phyloP scores from a whole-genome alignment of 768 basidiomycete genomes.

The Russula sp. region DNA sequence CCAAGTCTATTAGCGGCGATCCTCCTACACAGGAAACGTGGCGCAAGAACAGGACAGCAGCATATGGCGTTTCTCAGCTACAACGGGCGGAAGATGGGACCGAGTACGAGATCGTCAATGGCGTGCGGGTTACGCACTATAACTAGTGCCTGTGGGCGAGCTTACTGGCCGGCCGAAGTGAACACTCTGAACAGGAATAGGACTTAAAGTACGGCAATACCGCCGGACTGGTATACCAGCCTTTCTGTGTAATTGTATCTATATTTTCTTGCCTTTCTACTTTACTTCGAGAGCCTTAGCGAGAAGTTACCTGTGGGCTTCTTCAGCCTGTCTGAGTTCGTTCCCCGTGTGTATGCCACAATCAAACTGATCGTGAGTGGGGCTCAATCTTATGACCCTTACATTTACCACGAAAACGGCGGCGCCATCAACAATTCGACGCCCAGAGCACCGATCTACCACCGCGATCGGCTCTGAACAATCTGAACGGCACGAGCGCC shows the following conservation, averaged over 20 bases:
- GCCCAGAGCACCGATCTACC: background rate
- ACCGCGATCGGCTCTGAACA: background rate
- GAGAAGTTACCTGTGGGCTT: background rate
- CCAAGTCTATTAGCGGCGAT: constrained; percentile 33
- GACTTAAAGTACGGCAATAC: background rate
- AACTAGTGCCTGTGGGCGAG: constrained; percentile 27
- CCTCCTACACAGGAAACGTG: constrained; percentile 37
- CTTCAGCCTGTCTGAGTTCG: background rate
- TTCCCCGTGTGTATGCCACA: background rate
- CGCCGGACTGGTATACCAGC: background rate
- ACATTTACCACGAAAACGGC: background rate
- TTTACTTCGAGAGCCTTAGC: background rate
- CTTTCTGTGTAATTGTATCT: constrained; percentile 1
- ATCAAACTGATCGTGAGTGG: background rate
- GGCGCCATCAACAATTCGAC: background rate
- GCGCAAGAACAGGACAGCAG: constrained; percentile 35
- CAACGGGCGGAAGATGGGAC: constrained; percentile 35
- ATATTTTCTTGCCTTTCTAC: background rate
- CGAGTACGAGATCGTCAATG: constrained; percentile 39
- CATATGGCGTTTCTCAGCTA: constrained; percentile 37
- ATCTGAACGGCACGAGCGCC: background rate
- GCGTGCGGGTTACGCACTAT: constrained; percentile 38
- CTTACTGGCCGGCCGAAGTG: too few relatives aligned
- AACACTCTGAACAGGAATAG: background rate
- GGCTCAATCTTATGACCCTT: background rate